Base-by-base conservation (phyloP, 306 rosid species). In the Pterocarpus santalinus region DNA sequence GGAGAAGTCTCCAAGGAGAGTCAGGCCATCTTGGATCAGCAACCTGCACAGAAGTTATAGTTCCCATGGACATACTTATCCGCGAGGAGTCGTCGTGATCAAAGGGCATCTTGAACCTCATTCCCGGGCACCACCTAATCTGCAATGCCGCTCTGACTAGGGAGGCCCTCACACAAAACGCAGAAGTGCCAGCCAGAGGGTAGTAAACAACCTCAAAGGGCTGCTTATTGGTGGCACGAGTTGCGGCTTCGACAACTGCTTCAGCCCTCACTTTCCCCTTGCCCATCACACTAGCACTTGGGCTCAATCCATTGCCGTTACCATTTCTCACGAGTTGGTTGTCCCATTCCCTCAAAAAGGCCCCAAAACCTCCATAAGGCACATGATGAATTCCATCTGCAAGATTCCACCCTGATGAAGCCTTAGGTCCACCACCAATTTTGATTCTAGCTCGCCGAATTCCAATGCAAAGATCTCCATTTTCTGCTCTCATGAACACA, bases 81-180 rank as follows among this genome's bases (percentile, higher is more conserved):
- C 97, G 88, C 0, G 92, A 90, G 12, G 98, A 95, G 70, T 96
- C 99, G 78, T 96, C 97, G 0, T 97, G 90, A 83, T 96, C 98
- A 65, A 96, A 90, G 68, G 97, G 86, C 99, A 93, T 96, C 94
- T 94, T 96, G 87, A 96, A 94, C 84, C 98, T 86, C 92, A 96
- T 79, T 55, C 98, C 99, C 1, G 97, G 56, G 71, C 90, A 85
- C 99, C 99, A 94, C 75, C 94, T 86, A 82, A 88, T 90, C 90
- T 86, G 90, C 81, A 86, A 47, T 70, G 97, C 92, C 14, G 87
- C 80, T 80, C 88, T 93, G 52, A 96, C 90, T 71, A 83, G 77
- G 0, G 89, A 83, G 3, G 96, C 94, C 84, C 89, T 93, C 62
- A 96, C 97, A 64, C 99, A 93, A 75, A 96, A 93, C 79, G 93